Evolutionary conservation across 495 filamentous ascomycete genomes (phyloP).

Genomic region (Amphirosellinia nigrospora): DNA sequence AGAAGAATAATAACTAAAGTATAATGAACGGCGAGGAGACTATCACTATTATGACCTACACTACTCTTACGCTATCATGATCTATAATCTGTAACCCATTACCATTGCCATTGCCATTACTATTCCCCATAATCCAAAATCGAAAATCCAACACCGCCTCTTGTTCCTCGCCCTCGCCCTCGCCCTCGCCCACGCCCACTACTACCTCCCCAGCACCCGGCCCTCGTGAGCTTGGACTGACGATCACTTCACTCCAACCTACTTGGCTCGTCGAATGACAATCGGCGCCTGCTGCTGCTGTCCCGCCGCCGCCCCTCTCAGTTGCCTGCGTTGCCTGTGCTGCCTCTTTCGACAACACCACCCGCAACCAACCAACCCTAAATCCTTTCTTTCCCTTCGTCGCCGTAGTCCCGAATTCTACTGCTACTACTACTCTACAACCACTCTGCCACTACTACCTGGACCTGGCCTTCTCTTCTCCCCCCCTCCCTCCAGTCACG

Average conservation of each 20-base stretch:
- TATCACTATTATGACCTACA: too few relatives aligned
- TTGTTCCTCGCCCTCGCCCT: constrained; percentile 8
- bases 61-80: too few relatives aligned
- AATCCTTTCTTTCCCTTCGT: constrained; percentile 19
- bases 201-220: constrained; percentile 14
- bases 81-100: too few relatives aligned
- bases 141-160: constrained; percentile 24
- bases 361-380: constrained; percentile 24
- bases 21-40: constrained; percentile 7
- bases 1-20: too few relatives aligned
- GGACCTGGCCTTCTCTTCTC: constrained; percentile 13
- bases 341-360: constrained; percentile 9
- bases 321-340: constrained; percentile 25
- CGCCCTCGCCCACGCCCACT: constrained; percentile 21
- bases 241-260: constrained; percentile 41
- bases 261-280: constrained; percentile 26
- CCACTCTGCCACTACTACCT: constrained; percentile 1
- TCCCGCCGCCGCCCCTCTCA: constrained; percentile 40
- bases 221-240: constrained; percentile 35
- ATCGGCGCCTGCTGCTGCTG: constrained; percentile 27
- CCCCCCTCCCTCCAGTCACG: constrained; percentile 24
- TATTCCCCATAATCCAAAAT: not conserved
- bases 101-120: too few relatives aligned
- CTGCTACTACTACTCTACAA: constrained; percentile 7
- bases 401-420: constrained; percentile 14